Evolutionary conservation across 2,329 filamentous ascomycete genomes (phyloP), one percentile per base, ranked within the genome.

Genomic region (Venturia effusa): DNA sequence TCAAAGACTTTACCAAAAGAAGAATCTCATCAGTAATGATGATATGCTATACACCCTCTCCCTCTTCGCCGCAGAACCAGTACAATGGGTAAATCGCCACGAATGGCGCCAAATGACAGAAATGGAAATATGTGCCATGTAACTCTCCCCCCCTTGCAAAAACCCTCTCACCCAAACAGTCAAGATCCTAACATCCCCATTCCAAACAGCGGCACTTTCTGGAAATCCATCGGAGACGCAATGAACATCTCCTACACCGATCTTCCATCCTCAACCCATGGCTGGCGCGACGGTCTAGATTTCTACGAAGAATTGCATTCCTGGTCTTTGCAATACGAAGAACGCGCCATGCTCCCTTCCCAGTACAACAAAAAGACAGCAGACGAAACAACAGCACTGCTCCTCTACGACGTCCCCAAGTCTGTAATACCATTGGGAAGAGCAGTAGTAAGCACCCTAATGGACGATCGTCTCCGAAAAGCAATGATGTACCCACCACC

Each of bases 51-150:
- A 87, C 71, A 88, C 86, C 0, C 77, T 89, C 0, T 77, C 79
- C 15, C 72, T 90, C 0, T 90, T 90, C 70, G 80, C 88, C 22
- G 76, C 81, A 0, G 85, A 91, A 70, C 87, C 88, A 0, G 73
- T 83, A 37, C 77, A 81, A 17, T 91, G 88, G 78, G 81, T 88
- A 39, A 72, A 79, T 5, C 75, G 76, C 6, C 89, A 85, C 69
- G 90, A 93, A 71, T 93, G 89, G 88, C 82, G 89, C 1, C 45
- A 75, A 4, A 72, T 90, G 27, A 87, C 81, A 19, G 83, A 87
- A 0, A 78, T 92, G 74, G 89, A 92, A 73, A 72, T 78, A 8
- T 64, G 62, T 39, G 62, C 62, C 19, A 45, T 57, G 51, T 57
- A 57, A 57, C 10, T 2, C n/a, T 34, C 27, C 30, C 27, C 30